Evolutionary conservation across 2,329 filamentous ascomycete species (phyloP), one percentile per base, ranked within the genome.

Genomic region (Phialophora verrucosa): DNA sequence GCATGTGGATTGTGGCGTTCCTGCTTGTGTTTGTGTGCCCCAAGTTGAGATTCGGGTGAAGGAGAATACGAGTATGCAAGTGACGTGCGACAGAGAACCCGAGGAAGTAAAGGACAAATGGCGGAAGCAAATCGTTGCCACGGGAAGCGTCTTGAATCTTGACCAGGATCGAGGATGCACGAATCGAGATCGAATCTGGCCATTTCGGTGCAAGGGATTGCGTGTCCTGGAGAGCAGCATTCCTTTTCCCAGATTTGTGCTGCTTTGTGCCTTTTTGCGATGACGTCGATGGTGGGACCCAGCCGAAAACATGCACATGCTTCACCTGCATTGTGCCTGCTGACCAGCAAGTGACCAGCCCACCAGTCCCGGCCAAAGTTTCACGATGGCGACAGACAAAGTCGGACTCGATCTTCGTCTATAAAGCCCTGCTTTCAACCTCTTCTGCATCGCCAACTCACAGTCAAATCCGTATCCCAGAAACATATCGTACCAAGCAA

Each of bases 11-110:
- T n/a, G 79, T 87, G 29, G 85, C 92, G 20, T 81, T 97, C 42
- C 73, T 96, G 76, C 78, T 97, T 70, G 93, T 97, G 12, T 94
- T 94, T 81, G 84, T 94, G 59, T 81, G 92, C 75, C 94, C 94
- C 0, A 98, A 97, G 82, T 79, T 97, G 76, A 85, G 94, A 74
- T 95, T 97, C 75, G 59, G 50, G 11, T 47, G 42, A 59, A 23
- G 2, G 23, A 12, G 11, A 8, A 56, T 20, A 35, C 14, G n/a
- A 17, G 12, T 23, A 42, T 53, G 42, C 38, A 31, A 35, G 14
- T 58, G 31, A 10, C 17, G 44, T 44, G 56, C 56, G 8, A 17
- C 23, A 5, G 59, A 27, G 27, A 27, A 27, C 25, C 23, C 11
- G 20, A 25, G 20, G n/a, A 20, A 42, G 23, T n/a, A 17, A 50